phyloP scores from a whole-genome alignment of 352 stramenopile species.

The Paralagenidium karlingii region DNA sequence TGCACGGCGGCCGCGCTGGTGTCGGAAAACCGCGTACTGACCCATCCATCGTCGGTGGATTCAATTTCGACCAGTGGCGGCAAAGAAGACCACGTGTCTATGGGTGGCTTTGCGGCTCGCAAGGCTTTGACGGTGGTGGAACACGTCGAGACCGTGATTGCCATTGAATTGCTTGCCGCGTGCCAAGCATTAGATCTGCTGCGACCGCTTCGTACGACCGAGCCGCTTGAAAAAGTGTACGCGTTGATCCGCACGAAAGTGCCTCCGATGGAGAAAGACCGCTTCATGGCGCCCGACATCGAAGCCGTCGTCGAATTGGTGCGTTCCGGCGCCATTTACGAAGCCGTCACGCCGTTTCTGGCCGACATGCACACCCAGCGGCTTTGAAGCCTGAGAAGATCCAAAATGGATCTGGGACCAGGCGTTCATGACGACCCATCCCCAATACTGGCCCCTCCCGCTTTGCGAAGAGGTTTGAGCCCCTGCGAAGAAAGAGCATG shows the following conservation, averaged over 20 bases:
- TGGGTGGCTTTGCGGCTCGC: conserved; percentile 73
- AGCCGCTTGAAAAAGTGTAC: conserved; percentile 65
- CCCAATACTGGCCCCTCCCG: too few species aligned
- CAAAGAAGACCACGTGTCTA: conserved; percentile 87
- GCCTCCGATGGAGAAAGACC: conserved; percentile 58
- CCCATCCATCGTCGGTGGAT: conserved; percentile 77
- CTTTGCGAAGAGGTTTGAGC: too few species aligned
- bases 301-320: conserved; percentile 71
- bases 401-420: too few species aligned
- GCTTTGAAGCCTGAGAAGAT: conserved; percentile 12
- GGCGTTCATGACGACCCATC: too few species aligned
- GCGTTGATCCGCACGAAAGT: conserved; percentile 57
- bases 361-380: conserved; percentile 27
- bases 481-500: too few species aligned
- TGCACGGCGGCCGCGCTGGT: conserved; percentile 79
- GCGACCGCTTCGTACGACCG: conserved; percentile 68
- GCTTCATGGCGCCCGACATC: conserved; percentile 84
- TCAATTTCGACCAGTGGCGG: conserved; percentile 80
- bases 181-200: conserved; percentile 85
- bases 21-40: conserved; percentile 85
- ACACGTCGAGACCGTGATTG: conserved; percentile 79
- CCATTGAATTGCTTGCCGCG: conserved; percentile 77
- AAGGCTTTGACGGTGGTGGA: conserved; percentile 79
- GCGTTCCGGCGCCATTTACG: conserved; percentile 48
- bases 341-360: conserved; percentile 41